Base-by-base conservation (phyloP, 2,329 filamentous ascomycete species). In the Aaosphaeria arxii region DNA sequence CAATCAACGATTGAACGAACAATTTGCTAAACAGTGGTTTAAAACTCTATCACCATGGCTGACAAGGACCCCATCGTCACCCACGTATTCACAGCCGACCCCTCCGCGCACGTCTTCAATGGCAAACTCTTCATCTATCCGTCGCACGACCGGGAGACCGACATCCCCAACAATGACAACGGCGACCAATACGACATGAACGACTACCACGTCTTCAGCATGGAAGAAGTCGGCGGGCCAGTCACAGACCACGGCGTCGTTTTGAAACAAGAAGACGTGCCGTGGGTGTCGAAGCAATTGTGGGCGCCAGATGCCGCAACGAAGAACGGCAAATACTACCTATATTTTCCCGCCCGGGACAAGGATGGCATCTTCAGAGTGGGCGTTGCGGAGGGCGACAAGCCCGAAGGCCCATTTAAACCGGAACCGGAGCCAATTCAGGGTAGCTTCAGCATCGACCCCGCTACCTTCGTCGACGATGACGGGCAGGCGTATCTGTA, bases 181-280 rank as follows among this genome's bases (percentile, higher is more conserved):
- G 88, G 88, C 64, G 87, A 90, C 72, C 88, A 91, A 67, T 91
- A 90, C 68, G 88, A 89, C 74, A 91, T 91, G 88, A 78, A 74
- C 47, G 88, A 91, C 74, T 91, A 91, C 77, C 87, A 91, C 70
- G 88, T 91, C 66, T 85, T 91, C 70, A 85, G 81, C 55, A 73
- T 81, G 49, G 78, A 82, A 47, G 74, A 77, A 1, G 73, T 82
- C 28, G 78, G 77, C 51, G 74, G 76, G 0, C 74, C 76, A 13
- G 85, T 90, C 2, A 84, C 78, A 17, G 88, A 91, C 73, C 87
- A 91, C 71, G 87, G 87, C 59, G 76, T 87, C 43, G 86, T 80
- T 11, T 79, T 92, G 38, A 77, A 76, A 46, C 74, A 80, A 40
- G 76, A 81, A 43, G 83, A 89, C 60, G 76, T 91, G 31, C 86